Percentiles rank a stretch among this genome's conserved stretches.
phyloP scores from a whole-genome alignment of 2,329 filamentous ascomycete genomes.

The Coniosporium tulheliwenetii region DNA sequence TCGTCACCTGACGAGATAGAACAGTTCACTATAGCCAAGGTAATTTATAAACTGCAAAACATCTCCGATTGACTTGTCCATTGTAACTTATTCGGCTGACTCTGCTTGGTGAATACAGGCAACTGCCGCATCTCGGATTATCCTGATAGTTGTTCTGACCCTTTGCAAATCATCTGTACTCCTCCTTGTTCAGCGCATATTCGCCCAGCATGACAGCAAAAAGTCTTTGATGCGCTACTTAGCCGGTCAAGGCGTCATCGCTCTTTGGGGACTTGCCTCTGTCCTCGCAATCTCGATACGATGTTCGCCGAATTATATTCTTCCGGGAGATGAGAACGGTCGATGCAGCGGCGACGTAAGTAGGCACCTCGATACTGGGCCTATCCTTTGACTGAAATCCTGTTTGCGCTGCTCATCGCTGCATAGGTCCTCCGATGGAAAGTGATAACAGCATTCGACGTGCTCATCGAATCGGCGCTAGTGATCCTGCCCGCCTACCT shows the following conservation, averaged over 20 bases:
- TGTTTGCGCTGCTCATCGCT: background rate
- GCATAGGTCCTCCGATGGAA: slow-evolving; percentile 14
- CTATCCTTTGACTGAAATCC: background rate
- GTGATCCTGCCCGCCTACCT: slow-evolving; percentile 16
- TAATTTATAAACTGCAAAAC: background rate
- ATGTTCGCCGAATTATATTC: slow-evolving; percentile 4
- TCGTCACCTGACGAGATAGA: background rate
- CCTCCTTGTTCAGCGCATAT: slow-evolving; percentile 14
- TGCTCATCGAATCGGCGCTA: slow-evolving; percentile 17
- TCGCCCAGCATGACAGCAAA: slow-evolving; percentile 8
- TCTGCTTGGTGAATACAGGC: slow-evolving; percentile 2
- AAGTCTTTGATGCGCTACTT: background rate
- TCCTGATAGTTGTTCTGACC: slow-evolving; percentile 11
- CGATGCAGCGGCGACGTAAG: background rate
- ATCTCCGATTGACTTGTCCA: background rate
- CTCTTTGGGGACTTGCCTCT: slow-evolving; percentile 11
- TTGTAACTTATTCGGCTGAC: background rate
- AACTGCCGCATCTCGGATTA: slow-evolving; percentile 10
- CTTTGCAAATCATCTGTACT: slow-evolving; percentile 14
- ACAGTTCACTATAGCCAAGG: background rate
- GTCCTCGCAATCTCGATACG: slow-evolving; percentile 12
- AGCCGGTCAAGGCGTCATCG: background rate
- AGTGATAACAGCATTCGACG: slow-evolving; percentile 22
- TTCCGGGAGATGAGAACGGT: background rate
- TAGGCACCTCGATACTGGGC: background rate